Evolutionary conservation across 2,329 filamentous ascomycete genomes (phyloP).

Genomic region (Orbilia oligospora): DNA sequence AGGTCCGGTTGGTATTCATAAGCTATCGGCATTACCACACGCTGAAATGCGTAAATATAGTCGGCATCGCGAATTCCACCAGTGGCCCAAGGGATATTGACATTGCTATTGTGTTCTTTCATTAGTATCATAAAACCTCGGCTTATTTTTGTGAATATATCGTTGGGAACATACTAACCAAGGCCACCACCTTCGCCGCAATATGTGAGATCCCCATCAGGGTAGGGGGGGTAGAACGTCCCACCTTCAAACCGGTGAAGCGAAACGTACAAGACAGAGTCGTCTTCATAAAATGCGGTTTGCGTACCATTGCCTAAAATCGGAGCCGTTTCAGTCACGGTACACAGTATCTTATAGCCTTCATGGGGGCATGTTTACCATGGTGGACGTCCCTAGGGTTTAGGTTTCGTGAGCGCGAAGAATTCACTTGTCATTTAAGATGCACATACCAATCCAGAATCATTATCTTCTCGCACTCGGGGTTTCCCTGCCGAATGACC

Average conservation of each 20-base stretch:
- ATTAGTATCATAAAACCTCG: slow-evolving; percentile 10
- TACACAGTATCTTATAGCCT: background rate
- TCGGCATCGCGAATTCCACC: slow-evolving; percentile 93
- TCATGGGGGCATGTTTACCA: slow-evolving; percentile 66
- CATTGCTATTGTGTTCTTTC: slow-evolving; percentile 69
- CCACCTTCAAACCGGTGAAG: slow-evolving; percentile 90
- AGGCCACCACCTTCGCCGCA: slow-evolving; percentile 73
- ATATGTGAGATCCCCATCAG: slow-evolving; percentile 74
- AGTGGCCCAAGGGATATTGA: slow-evolving; percentile 78
- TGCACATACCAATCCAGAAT: slow-evolving; percentile 90
- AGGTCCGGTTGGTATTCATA: slow-evolving; percentile 93
- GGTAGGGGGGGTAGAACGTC: slow-evolving; percentile 81
- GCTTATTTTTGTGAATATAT: background rate
- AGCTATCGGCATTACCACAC: slow-evolving; percentile 95
- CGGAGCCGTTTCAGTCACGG: background rate
- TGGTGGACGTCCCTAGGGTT: slow-evolving; percentile 76
- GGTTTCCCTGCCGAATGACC: slow-evolving; percentile 85
- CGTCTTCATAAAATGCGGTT: slow-evolving; percentile 94
- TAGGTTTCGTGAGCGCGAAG: background rate
- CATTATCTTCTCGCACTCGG: slow-evolving; percentile 88
- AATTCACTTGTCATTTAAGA: background rate
- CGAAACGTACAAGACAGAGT: slow-evolving; percentile 95
- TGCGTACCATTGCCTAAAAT: slow-evolving; percentile 86
- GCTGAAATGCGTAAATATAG: slow-evolving; percentile 95
- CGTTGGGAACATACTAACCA: slow-evolving; percentile 69